Percentiles rank a stretch among this genome's conserved stretches.
Evolutionary conservation across 495 filamentous ascomycete genomes (phyloP).

Genomic region (Aspergillus homomorphus): DNA sequence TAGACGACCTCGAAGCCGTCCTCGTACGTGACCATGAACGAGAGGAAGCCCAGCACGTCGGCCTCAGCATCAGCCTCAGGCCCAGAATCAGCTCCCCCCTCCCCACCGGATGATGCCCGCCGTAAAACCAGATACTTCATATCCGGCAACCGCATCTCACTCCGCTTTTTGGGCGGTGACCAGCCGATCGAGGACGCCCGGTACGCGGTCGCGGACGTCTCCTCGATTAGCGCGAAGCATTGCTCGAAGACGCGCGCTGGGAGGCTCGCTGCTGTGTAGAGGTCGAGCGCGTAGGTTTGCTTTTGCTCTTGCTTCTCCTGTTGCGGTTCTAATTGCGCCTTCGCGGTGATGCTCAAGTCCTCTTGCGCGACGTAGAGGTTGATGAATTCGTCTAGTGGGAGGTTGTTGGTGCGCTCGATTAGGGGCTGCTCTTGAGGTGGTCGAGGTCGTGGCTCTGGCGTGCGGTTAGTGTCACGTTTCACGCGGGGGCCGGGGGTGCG

Average conservation of each 20-base stretch:
- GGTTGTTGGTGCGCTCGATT: constrained; percentile 43
- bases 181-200: constrained; percentile 61
- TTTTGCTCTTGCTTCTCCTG: not conserved
- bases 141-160: constrained; percentile 73
- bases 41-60: constrained; percentile 62
- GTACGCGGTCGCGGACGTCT: constrained; percentile 68
- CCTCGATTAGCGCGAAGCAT: constrained; percentile 69
- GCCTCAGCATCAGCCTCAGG: not conserved
- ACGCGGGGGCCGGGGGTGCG: too few relatives aligned
- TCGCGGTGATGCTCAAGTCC: constrained; percentile 11
- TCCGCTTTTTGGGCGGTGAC: constrained; percentile 63
- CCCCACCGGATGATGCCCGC: constrained; percentile 12
- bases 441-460: constrained; percentile 13
- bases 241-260: constrained; percentile 51
- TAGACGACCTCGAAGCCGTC: constrained; percentile 72
- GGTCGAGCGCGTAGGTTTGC: constrained; percentile 17
- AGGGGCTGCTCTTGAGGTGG: constrained; percentile 18
- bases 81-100: not conserved
- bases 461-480: not conserved
- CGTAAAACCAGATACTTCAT: constrained; percentile 65
- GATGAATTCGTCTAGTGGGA: constrained; percentile 35
- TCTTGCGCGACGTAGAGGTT: constrained; percentile 26
- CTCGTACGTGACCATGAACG: constrained; percentile 82
- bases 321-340: too few relatives aligned
- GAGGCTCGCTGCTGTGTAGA: constrained; percentile 50